A percentile compares a stretch with the other conserved stretches of the same genome.
phyloP scores from a whole-genome alignment of 2,329 filamentous ascomycete species.

The Colletotrichum spaethianum region DNA sequence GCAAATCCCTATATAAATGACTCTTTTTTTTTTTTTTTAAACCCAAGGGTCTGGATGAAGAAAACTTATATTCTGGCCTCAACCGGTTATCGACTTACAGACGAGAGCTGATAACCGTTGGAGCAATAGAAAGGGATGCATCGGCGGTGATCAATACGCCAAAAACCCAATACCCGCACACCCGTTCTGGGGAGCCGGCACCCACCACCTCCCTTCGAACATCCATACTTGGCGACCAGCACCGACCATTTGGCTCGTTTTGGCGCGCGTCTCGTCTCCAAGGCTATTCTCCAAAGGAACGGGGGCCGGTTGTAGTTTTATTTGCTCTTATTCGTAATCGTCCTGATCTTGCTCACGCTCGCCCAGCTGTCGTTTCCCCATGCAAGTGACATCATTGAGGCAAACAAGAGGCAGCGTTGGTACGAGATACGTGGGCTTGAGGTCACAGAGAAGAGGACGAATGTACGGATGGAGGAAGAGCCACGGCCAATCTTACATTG shows the following conservation, averaged over 20 bases:
- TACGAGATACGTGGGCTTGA: too few relatives aligned
- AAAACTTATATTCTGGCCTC: neutral
- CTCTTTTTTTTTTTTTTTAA: neutral
- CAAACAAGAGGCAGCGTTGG: too few relatives aligned
- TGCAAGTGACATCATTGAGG: neutral
- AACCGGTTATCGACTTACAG: neutral
- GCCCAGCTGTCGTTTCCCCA: too few relatives aligned
- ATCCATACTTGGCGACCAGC: neutral
- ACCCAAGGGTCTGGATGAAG: neutral
- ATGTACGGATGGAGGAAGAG: neutral
- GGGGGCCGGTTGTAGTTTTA: neutral
- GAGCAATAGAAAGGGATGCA: conserved; percentile 3
- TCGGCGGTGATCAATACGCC: conserved; percentile 13
- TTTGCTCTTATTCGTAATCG: too few relatives aligned
- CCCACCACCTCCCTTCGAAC: conserved; percentile 4
- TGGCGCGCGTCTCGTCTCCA: neutral
- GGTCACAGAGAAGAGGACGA: neutral
- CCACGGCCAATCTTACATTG: neutral
- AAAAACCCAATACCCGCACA: neutral
- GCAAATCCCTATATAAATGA: too few relatives aligned
- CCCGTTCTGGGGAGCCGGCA: neutral
- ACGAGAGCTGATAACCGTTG: neutral
- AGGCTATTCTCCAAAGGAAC: neutral
- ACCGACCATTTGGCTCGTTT: neutral
- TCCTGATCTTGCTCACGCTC: too few relatives aligned